Conservation (phyloP, 371 early-diverging fungal genomes). For the Mucor irregularis region DNA sequence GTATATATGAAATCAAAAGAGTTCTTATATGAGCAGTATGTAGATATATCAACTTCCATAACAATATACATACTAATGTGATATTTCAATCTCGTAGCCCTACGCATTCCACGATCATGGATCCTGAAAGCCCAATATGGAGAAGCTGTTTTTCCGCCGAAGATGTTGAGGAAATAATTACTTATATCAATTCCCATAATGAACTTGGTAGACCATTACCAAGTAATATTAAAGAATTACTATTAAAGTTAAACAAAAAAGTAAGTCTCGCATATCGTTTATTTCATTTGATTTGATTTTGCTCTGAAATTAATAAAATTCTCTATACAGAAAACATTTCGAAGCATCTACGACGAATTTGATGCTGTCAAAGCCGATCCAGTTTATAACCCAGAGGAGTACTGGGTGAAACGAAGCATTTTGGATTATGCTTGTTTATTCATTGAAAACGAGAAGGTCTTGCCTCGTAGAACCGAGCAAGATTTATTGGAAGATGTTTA, state of each 20-base stretch:
- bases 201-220: slow-evolving; percentile 16
- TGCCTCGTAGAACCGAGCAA: slow-evolving; percentile 13
- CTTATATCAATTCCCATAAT: slow-evolving; percentile 15
- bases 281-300: slow-evolving; percentile 16
- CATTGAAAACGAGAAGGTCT: slow-evolving; percentile 10
- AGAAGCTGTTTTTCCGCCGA: slow-evolving; percentile 17
- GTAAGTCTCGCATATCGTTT: slow-evolving; percentile 17
- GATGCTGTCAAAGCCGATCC: slow-evolving; percentile 19
- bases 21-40: slow-evolving; percentile 13
- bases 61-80: slow-evolving; percentile 14
- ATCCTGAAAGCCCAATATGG: slow-evolving; percentile 12
- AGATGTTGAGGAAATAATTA: slow-evolving; percentile 16
- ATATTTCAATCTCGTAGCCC: slow-evolving; percentile 18
- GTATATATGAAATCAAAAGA: slow-evolving; percentile 13
- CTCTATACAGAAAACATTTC: slow-evolving; percentile 12
- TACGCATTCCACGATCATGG: slow-evolving; percentile 18
- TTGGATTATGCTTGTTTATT: slow-evolving; percentile 15
- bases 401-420: slow-evolving; percentile 18
- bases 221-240: slow-evolving; percentile 15
- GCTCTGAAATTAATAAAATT: slow-evolving; percentile 15
- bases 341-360: slow-evolving; percentile 17
- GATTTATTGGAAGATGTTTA: slow-evolving; percentile 19
- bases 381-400: slow-evolving; percentile 13
- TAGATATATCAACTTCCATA: slow-evolving; percentile 11
- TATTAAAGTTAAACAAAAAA: slow-evolving; percentile 15